phyloP scores from a whole-genome alignment of 495 filamentous ascomycete genomes.

The Staphylotrichum tortipilum region DNA sequence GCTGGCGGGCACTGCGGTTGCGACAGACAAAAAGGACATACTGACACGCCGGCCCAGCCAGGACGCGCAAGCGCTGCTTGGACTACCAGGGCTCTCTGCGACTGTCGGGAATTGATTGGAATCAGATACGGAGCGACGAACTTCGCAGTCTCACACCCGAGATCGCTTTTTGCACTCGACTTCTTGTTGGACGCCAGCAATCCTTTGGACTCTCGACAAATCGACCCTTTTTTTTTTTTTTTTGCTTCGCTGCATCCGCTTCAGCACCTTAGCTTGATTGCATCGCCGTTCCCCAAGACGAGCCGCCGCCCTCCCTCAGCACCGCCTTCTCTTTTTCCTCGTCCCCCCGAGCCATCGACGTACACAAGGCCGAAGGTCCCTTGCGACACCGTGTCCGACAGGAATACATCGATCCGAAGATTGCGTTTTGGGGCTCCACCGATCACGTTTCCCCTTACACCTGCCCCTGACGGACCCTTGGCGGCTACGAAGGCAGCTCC shows the following conservation, averaged over 20 bases:
- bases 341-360: background rate
- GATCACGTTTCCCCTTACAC: slow-evolving; percentile 6
- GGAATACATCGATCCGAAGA: background rate
- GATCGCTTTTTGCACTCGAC: background rate
- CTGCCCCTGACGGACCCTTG: background rate
- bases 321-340: too few relatives aligned
- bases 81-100: background rate
- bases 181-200: background rate
- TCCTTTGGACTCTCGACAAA: background rate
- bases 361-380: background rate
- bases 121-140: background rate
- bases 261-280: slow-evolving; percentile 1
- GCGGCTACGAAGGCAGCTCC: background rate
- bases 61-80: background rate
- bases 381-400: background rate
- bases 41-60: too few relatives aligned
- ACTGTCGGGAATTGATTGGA: background rate
- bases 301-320: background rate
- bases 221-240: background rate
- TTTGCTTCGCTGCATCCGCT: background rate
- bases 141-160: too few relatives aligned
- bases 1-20: slow-evolving; percentile 17
- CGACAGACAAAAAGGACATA: slow-evolving; percentile 5
- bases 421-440: slow-evolving; percentile 8
- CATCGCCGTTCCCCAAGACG: background rate